Evolutionary conservation across 495 filamentous ascomycete genomes (phyloP), one percentile per base, ranked within the genome.

Genomic region (Neurospora sublineolata): DNA sequence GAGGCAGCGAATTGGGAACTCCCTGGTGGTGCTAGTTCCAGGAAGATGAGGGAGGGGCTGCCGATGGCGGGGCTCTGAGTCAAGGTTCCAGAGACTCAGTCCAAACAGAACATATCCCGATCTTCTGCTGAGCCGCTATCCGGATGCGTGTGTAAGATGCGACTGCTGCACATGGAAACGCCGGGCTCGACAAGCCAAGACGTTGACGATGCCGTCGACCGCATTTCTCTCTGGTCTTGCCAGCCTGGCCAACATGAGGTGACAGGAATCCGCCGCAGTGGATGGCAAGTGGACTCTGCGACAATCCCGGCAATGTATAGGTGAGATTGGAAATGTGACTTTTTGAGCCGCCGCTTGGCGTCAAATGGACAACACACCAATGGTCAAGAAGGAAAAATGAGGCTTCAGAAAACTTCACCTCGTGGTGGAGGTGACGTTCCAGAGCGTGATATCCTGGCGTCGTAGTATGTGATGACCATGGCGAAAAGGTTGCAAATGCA

Each of bases 1-100:
- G 30, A 52, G 37, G 41, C n/a, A 38, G 30, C 27, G 41, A 70
- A 70, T 33, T 52, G 68, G 68, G 37, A 44, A 42, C 69, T 27
- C 69, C 38, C 37, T 46, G 52, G 69, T 18, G 69, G 69, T 70
- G 44, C 41, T 70, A 37, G 58, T 46, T 70, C 69, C 44, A 64
- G 42, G 60, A 42, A 64, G 70, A 71, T 71, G 18, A n/a, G 37
- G 23, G 58, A 39, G 38, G 46, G 70, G 44, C 36, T 58, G 70
- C 64, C 8, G 33, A 76, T 75, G 72, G 75, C 75, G 73, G 75
- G 75, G 73, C 64, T 73, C 60, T 70, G 72, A 74, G 68, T 76
- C 72, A 72, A 76, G 46, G 11, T 36, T 60, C 20, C 52, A 60
- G 27, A 41, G 38, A 70, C 38, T 44, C n/a, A n/a, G n/a, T n/a